Evolutionary conservation across 2,329 filamentous ascomycete species (phyloP).

Genomic region (Fusarium ramigenum): DNA sequence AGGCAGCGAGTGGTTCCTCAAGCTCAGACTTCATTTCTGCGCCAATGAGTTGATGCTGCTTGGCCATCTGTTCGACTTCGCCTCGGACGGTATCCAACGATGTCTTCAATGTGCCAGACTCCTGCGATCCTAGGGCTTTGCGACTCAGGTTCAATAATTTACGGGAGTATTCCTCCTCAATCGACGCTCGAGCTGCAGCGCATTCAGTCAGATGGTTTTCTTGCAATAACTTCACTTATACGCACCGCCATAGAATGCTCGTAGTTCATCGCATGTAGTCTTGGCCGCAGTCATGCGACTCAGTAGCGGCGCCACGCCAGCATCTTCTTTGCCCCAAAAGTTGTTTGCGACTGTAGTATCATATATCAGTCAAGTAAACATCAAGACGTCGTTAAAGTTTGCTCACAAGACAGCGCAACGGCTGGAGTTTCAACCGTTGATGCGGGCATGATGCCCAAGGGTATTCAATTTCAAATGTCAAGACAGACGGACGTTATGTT

Average conservation of each 20-base stretch:
- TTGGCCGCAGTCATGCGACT: conserved; percentile 96
- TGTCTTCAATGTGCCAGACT: conserved; percentile 81
- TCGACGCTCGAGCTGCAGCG: conserved; percentile 78
- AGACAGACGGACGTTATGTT: not conserved
- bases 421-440: conserved; percentile 69
- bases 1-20: conserved; percentile 91
- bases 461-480: conserved; percentile 13
- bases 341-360: conserved; percentile 85
- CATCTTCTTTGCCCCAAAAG: conserved; percentile 99
- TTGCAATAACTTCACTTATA: not conserved
- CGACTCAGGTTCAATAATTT: conserved; percentile 87
- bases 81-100: conserved; percentile 89
- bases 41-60: conserved; percentile 90
- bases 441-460: conserved; percentile 63
- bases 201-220: not conserved
- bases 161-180: conserved; percentile 95
- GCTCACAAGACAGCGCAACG: conserved; percentile 73
- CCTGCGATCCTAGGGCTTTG: conserved; percentile 88
- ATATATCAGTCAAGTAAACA: conserved; percentile 24
- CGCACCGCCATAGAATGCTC: conserved; percentile 85
- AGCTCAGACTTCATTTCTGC: conserved; percentile 95
- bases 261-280: conserved; percentile 92
- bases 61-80: conserved; percentile 93
- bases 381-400: not conserved
- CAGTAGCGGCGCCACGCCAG: conserved; percentile 88